These are phyloP conservation scores for Salix purpurea DNA, from an alignment of 345 rosid genomes.

Conservation along the genomic window DNA sequence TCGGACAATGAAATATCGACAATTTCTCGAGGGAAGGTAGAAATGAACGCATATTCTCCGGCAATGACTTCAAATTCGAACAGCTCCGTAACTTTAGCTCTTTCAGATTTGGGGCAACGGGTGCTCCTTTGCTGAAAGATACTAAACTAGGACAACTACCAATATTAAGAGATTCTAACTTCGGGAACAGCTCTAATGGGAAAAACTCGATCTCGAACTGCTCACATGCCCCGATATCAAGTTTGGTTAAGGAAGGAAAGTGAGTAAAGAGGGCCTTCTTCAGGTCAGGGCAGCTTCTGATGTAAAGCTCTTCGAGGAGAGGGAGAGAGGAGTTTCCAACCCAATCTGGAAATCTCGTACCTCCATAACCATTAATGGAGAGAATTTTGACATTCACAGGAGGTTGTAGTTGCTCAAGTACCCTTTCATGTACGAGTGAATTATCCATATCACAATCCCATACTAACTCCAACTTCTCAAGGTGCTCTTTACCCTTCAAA, in stretches of 20 bases:
- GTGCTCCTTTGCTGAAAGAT: neutral
- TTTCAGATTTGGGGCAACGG: neutral
- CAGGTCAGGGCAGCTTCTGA: neutral
- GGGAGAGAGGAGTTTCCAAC: neutral
- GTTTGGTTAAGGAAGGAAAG: neutral
- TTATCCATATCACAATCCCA: neutral
- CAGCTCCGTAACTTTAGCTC: neutral
- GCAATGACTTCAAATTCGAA: conserved; percentile 7
- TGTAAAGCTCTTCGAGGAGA: neutral
- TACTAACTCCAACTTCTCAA: neutral
- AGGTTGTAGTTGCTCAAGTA: neutral
- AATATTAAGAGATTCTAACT: neutral
- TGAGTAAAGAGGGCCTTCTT: neutral
- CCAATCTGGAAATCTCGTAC: conserved; percentile 3
- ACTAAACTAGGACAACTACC: neutral
- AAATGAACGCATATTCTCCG: neutral
- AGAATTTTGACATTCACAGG: neutral
- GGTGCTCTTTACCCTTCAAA: neutral
- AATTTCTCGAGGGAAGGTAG: conserved; percentile 10
- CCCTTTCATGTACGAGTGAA: neutral
- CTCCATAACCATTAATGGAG: neutral
- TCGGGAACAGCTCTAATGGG: neutral
- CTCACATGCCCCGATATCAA: neutral
- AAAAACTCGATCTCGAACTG: neutral
- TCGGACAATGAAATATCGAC: conserved; percentile 2